These are phyloP conservation scores for Ananas comosus DNA, from an alignment of 176 grass and related monocot species.

Conservation along the genomic window DNA sequence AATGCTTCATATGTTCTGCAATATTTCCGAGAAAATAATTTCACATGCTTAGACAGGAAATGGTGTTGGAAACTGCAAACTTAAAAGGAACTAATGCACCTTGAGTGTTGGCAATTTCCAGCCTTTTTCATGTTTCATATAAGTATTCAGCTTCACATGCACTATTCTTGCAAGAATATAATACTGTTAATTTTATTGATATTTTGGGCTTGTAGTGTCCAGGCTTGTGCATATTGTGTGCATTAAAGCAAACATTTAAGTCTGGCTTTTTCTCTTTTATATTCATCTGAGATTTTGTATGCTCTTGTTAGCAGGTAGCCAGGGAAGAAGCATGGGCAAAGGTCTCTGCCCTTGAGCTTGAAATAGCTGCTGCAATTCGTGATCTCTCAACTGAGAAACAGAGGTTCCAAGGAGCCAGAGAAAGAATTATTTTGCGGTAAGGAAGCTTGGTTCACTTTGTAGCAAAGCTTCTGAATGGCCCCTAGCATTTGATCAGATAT, in stretches of 20 bases:
- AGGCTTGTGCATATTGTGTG: not conserved
- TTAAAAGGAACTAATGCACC: too few species aligned
- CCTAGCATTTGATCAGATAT: too few species aligned
- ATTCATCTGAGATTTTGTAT: constrained; percentile 41
- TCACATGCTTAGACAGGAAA: too few species aligned
- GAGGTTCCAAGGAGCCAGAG: constrained; percentile 93
- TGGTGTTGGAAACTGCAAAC: too few species aligned
- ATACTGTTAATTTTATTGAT: not conserved
- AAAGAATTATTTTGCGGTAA: constrained; percentile 87
- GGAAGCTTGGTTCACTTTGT: constrained; percentile 21
- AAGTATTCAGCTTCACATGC: not conserved
- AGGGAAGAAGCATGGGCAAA: constrained; percentile 95
- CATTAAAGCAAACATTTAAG: not conserved
- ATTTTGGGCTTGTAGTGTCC: not conserved
- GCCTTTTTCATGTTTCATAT: not conserved
- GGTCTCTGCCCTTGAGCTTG: constrained; percentile 84
- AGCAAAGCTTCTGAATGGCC: not conserved
- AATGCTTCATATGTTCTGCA: too few species aligned
- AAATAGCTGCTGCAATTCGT: constrained; percentile 82
- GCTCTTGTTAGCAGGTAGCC: constrained; percentile 77
- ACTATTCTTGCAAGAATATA: too few species aligned
- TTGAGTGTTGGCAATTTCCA: too few species aligned
- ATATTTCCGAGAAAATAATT: too few species aligned
- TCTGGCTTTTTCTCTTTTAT: constrained; percentile 11
- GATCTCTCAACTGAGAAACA: constrained; percentile 88